Evolutionary conservation across 345 rosid species (phyloP).

Genomic region (Abelmoschus esculentus): DNA sequence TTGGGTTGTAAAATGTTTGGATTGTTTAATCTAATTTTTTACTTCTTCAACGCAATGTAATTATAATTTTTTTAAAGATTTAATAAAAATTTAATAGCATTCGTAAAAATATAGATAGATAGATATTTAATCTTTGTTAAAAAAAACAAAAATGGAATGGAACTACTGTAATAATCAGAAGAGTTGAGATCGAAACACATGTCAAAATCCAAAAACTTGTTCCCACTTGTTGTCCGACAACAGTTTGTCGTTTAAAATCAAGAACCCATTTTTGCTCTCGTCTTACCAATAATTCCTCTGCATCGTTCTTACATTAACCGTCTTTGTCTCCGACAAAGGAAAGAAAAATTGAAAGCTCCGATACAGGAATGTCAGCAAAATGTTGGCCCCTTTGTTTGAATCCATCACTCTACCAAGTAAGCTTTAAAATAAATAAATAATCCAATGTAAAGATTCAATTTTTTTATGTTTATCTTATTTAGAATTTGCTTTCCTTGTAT

Average conservation of each 20-base stretch:
- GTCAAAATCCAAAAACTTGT: neutral
- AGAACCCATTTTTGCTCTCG: neutral
- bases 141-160: neutral
- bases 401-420: constrained; percentile 1
- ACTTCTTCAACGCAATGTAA: too few relatives aligned
- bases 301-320: neutral
- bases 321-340: neutral
- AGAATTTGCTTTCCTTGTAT: neutral
- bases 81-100: too few relatives aligned
- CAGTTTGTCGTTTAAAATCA: neutral
- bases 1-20: too few relatives aligned
- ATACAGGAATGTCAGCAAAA: neutral
- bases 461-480: neutral
- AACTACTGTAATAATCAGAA: neutral
- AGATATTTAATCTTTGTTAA: too few relatives aligned
- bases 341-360: neutral
- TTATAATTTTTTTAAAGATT: too few relatives aligned
- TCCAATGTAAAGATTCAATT: neutral
- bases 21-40: too few relatives aligned
- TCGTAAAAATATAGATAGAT: too few relatives aligned
- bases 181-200: neutral
- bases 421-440: neutral
- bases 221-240: neutral
- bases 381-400: neutral
- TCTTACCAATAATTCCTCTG: constrained; percentile 5